These are phyloP conservation scores for Moricandia moricandioides DNA, from an alignment of 345 rosid species.

Conservation along the genomic window DNA sequence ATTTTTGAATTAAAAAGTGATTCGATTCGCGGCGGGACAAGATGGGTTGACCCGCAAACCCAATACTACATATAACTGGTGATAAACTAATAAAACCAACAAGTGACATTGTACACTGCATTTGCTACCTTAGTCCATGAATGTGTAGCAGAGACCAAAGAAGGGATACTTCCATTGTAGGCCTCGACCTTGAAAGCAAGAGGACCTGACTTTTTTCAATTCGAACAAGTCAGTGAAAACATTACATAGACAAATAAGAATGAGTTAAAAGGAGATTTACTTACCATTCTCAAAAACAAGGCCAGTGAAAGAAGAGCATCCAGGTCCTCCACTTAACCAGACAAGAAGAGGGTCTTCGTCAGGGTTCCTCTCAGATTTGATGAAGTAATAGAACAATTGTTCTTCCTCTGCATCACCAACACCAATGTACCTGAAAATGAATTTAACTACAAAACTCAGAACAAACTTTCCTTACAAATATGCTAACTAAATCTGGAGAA, in stretches of 20 bases:
- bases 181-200: conserved; percentile 33
- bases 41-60: too few relatives aligned
- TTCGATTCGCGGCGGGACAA: too few relatives aligned
- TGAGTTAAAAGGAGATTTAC: background rate
- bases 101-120: too few relatives aligned
- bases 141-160: background rate
- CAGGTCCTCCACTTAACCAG: conserved; percentile 44
- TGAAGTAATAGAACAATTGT: conserved; percentile 41
- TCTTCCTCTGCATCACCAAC: conserved; percentile 37
- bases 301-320: conserved; percentile 41
- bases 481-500: background rate
- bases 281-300: conserved; percentile 31
- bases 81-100: too few relatives aligned
- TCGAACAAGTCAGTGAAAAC: background rate
- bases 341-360: conserved; percentile 38
- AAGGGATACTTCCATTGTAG: background rate
- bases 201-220: conserved; percentile 46
- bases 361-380: conserved; percentile 39
- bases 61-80: too few relatives aligned
- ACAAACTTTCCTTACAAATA: background rate
- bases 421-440: conserved; percentile 32
- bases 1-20: too few relatives aligned
- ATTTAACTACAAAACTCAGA: background rate
- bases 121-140: background rate
- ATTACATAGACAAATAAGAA: background rate